Evolutionary conservation across 2,329 filamentous ascomycete genomes (phyloP).

Genomic region (Pezicula carpinea): DNA sequence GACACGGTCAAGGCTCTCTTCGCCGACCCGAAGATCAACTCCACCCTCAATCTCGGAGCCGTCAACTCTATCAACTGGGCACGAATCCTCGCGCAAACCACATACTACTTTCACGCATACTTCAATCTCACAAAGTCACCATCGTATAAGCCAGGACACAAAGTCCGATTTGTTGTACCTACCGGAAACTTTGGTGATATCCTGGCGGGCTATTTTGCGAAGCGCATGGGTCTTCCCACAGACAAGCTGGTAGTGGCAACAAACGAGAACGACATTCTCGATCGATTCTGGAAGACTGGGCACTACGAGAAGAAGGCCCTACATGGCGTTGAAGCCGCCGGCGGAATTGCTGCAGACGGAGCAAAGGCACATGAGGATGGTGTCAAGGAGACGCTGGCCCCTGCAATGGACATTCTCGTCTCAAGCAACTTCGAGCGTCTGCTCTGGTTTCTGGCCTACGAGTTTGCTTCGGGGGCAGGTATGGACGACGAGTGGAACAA

Average conservation of each 20-base stretch:
- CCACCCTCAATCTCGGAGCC: conserved; percentile 76
- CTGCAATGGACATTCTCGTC: conserved; percentile 97
- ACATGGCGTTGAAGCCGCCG: conserved; percentile 50
- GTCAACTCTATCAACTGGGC: conserved; percentile 98
- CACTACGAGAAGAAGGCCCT: conserved; percentile 81
- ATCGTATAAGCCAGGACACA: conserved; percentile 59
- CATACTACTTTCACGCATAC: conserved; percentile 96
- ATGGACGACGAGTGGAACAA: conserved; percentile 64
- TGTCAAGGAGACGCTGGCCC: conserved; percentile 86
- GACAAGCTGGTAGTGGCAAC: conserved; percentile 90
- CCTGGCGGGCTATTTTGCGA: conserved; percentile 87
- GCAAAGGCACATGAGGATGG: conserved; percentile 61
- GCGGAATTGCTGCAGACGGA: conserved; percentile 49
- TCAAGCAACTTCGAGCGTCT: conserved; percentile 95
- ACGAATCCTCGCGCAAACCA: conserved; percentile 91
- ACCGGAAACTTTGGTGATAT: conserved; percentile 98
- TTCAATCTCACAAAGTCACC: conserved; percentile 67
- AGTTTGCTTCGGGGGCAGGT: conserved; percentile 54
- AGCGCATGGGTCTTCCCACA: conserved; percentile 80
- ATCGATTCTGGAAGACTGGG: conserved; percentile 90
- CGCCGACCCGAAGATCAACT: conserved; percentile 78
- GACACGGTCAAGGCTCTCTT: conserved; percentile 95
- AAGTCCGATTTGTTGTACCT: conserved; percentile 81
- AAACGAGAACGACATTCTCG: conserved; percentile 95
- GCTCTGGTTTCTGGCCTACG: conserved; percentile 86